A percentile compares a stretch with the other conserved stretches of the same genome.
phyloP scores from a whole-genome alignment of 805 yeast genomes.

The Starmerella cellae region DNA sequence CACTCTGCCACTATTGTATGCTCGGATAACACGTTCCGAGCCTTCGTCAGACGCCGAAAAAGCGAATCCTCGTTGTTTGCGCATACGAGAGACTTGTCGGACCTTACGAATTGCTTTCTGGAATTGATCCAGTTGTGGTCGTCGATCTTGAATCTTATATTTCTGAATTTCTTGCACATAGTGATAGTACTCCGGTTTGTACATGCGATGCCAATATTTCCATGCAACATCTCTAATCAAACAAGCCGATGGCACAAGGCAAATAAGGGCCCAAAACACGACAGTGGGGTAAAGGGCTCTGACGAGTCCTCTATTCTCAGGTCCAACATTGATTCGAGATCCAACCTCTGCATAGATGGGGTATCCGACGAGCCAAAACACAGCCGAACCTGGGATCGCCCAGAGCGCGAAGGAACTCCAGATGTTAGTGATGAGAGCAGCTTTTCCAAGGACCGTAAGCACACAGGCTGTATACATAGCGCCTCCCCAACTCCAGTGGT shows the following conservation, averaged over 20 bases:
- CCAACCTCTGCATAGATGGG: constrained; percentile 80
- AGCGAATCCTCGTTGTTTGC: constrained; percentile 97
- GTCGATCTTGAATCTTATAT: constrained; percentile 78
- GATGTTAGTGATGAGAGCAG: constrained; percentile 77
- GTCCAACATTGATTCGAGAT: constrained; percentile 68
- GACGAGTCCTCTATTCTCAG: constrained; percentile 71
- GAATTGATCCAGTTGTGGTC: constrained; percentile 94
- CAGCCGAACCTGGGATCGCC: constrained; percentile 90
- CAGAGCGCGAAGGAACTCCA: constrained; percentile 90
- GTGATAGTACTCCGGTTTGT: constrained; percentile 84
- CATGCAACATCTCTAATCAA: constrained; percentile 78
- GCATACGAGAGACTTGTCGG: constrained; percentile 95
- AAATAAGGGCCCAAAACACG: constrained; percentile 68
- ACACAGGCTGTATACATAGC: constrained; percentile 78
- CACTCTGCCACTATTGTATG: constrained; percentile 46
- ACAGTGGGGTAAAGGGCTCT: constrained; percentile 62
- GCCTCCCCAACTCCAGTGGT: constrained; percentile 93
- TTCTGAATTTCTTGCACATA: constrained; percentile 94
- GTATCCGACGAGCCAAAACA: constrained; percentile 70
- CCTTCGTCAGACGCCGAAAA: constrained; percentile 94
- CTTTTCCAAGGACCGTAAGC: constrained; percentile 83
- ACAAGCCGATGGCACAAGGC: constrained; percentile 67
- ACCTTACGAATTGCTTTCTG: constrained; percentile 95
- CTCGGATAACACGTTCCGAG: constrained; percentile 77
- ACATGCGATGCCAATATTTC: constrained; percentile 89